Percentiles rank a stretch among this genome's conserved stretches.
Conservation (phyloP, 495 filamentous ascomycete genomes). For the Cercophora scortea region DNA sequence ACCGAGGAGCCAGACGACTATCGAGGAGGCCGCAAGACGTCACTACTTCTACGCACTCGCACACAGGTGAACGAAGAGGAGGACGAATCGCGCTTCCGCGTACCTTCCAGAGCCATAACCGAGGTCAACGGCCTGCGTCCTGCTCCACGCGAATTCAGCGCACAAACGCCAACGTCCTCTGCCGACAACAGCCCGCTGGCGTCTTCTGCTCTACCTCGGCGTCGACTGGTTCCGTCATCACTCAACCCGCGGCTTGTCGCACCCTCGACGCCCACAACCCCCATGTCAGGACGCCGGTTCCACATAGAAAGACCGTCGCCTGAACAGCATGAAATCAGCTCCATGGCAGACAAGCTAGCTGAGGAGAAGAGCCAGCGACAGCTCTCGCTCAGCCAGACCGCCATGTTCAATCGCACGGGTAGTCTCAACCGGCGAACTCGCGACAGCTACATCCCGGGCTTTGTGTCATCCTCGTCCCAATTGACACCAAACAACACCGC, state of each 20-base stretch:
- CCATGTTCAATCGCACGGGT: conserved; percentile 31
- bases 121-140: conserved; percentile 38
- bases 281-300: too few relatives aligned
- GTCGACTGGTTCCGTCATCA: conserved; percentile 30
- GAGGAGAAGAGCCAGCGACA: conserved; percentile 37
- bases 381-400: conserved; percentile 29
- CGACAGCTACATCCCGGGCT: conserved; percentile 26
- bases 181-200: conserved; percentile 19
- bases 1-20: conserved; percentile 43
- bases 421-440: conserved; percentile 34
- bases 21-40: conserved; percentile 29
- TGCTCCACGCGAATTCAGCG: conserved; percentile 22
- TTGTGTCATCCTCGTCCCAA: not conserved
- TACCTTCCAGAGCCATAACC: conserved; percentile 49
- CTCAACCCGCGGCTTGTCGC: conserved; percentile 28
- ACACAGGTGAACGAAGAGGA: conserved; percentile 36
- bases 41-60: conserved; percentile 29
- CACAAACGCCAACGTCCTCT: conserved; percentile 18
- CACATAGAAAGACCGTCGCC: conserved; percentile 12
- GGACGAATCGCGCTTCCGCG: conserved; percentile 41
- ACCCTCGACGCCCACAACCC: conserved; percentile 11
- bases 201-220: conserved; percentile 34
- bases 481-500: not conserved
- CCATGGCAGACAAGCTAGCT: conserved; percentile 24
- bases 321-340: conserved; percentile 26